These are phyloP conservation scores for Xylaria polymorpha DNA, from an alignment of 2,329 filamentous ascomycete genomes.

Conservation along the genomic window DNA sequence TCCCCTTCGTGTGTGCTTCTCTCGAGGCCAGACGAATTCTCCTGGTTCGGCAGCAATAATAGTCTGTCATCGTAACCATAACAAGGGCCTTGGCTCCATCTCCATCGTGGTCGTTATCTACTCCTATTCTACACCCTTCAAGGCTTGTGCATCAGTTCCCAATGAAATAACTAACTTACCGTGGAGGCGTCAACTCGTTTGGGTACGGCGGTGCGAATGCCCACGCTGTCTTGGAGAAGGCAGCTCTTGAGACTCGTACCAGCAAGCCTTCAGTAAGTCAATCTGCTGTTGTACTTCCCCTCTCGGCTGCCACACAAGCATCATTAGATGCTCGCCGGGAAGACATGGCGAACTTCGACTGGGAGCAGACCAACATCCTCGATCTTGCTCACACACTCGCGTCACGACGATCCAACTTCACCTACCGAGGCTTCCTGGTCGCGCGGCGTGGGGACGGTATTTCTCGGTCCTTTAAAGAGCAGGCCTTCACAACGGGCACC, in stretches of 20 bases:
- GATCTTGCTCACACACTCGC: constrained; percentile 40
- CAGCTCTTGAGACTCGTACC: not conserved
- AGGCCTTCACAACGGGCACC: too few species aligned
- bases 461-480: too few species aligned
- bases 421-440: constrained; percentile 29
- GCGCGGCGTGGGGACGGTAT: too few species aligned
- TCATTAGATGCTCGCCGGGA: not conserved
- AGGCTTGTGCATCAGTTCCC: too few species aligned
- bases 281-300: not conserved
- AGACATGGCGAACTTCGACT: constrained; percentile 11
- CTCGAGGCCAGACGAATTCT: too few species aligned
- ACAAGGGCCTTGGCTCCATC: too few species aligned
- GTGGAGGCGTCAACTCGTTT: constrained; percentile 22
- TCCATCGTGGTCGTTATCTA: too few species aligned
- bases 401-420: constrained; percentile 24
- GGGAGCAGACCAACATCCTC: not conserved
- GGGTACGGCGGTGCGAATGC: constrained; percentile 30
- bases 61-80: too few species aligned
- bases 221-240: not conserved
- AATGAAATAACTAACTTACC: not conserved
- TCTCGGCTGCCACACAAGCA: not conserved
- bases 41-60: too few species aligned
- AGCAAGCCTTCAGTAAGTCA: not conserved
- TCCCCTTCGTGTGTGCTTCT: too few species aligned
- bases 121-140: too few species aligned